A percentile compares a stretch with the other conserved stretches of the same genome.
These are phyloP conservation scores for Chaetomium olivaceum DNA, from an alignment of 2,329 filamentous ascomycete genomes.

Conservation along the genomic window DNA sequence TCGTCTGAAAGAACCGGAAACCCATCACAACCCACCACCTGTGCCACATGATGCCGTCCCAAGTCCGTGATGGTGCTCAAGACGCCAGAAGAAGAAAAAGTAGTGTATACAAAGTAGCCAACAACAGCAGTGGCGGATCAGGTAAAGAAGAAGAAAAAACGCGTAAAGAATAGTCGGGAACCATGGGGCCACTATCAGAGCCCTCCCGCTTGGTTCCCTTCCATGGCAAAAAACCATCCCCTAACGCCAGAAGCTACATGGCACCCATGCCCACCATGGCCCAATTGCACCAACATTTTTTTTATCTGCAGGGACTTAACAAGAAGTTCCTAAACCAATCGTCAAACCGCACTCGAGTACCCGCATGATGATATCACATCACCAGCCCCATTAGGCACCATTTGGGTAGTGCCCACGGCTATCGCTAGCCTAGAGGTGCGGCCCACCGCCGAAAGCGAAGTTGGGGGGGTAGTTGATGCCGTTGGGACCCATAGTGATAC, in stretches of 20 bases:
- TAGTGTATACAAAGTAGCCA: conserved; percentile 11
- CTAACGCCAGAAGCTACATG: not conserved
- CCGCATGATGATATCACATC: not conserved
- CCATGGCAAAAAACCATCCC: not conserved
- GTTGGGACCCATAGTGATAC: conserved; percentile 48
- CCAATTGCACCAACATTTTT: too few relatives aligned
- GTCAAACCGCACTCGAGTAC: not conserved
- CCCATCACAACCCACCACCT: not conserved
- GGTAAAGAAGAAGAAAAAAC: not conserved
- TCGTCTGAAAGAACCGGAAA: not conserved
- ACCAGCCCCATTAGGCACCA: not conserved
- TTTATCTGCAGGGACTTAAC: too few relatives aligned
- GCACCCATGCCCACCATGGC: too few relatives aligned
- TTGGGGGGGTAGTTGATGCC: conserved; percentile 53
- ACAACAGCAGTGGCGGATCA: conserved; percentile 1
- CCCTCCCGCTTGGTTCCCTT: not conserved
- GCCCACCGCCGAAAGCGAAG: conserved; percentile 39
- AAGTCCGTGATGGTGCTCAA: not conserved
- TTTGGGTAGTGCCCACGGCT: not conserved
- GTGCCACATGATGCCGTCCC: not conserved
- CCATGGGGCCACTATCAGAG: not conserved
- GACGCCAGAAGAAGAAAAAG: not conserved
- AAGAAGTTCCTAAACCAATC: not conserved
- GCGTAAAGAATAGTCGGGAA: not conserved
- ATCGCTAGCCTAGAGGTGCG: conserved; percentile 12